Base-by-base conservation (phyloP, 2,329 filamentous ascomycete species). In the Cladosporium austrohemisphaericum region DNA sequence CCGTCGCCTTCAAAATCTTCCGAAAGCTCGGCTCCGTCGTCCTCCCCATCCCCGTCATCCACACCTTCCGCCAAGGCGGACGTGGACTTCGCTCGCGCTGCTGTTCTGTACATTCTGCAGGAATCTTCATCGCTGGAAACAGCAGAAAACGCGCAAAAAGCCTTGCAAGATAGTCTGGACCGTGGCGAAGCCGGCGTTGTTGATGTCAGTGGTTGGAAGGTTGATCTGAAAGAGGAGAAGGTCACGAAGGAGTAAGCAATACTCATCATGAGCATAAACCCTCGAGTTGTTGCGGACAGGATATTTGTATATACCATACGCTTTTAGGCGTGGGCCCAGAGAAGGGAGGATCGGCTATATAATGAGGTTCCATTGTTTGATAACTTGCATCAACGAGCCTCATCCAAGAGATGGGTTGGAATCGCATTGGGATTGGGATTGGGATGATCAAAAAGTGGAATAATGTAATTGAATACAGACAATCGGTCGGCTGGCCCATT, bases 21-120 rank as follows among this genome's bases (percentile, higher is more conserved):
- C 10, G 32, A 52, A n/a, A 49, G 57, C 3, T 38, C 55, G n/a
- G 28, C 51, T 14, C 58, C 13, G 50, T 50, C 23, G 19, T 59
- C 13, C 14, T 29, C 33, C 20, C 31, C 41, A 13, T n/a, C 37
- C 6, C 18, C 23, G 18, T 10, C 41, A 10, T 28, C 55, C 13
- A 50, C 59, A 1, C 40, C 55, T 8, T 33, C 52, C 38, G 14
- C 61, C 2, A 31, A 36, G 40, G 41, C 57, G 9, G 57, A 55
- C 1, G 54, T 66, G 16, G 71, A 75, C 53, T 76, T 76, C 55
- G 73, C 73, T 2, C 67, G 72, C 18, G 56, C 71, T 13, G 68
- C 68, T 11, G 68, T 76, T 11, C 65, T 76, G 4, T 67, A 72
- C 29, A 64, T 74, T 10, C 60, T 76, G 11, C 71, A 76, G 53